Conservation (phyloP, 345 rosid genomes). For the Camelina sativa region DNA sequence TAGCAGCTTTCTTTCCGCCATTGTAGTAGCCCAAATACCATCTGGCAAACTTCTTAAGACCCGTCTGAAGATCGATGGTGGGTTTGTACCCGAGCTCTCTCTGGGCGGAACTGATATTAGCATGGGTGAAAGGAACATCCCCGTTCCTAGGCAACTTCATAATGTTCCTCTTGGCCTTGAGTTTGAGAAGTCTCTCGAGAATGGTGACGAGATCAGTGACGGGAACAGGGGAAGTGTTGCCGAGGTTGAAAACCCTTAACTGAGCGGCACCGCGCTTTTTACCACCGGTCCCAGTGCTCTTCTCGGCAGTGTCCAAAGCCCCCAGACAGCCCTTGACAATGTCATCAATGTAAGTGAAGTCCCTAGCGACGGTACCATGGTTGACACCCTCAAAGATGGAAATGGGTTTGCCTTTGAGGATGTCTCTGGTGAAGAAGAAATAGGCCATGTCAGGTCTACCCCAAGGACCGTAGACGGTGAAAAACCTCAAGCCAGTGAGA, state of each 20-base stretch:
- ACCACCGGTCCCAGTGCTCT: conserved; percentile 92
- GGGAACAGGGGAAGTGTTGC: conserved; percentile 90
- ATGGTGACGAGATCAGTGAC: conserved; percentile 75
- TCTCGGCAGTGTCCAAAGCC: conserved; percentile 83
- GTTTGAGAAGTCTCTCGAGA: conserved; percentile 80
- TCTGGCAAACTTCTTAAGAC: conserved; percentile 88
- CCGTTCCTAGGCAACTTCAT: conserved; percentile 87
- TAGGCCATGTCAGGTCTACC: conserved; percentile 65
- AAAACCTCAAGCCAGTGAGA: conserved; percentile 54
- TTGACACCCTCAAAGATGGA: conserved; percentile 50
- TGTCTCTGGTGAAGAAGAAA: conserved; percentile 59
- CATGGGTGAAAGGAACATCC: conserved; percentile 89
- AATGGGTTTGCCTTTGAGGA: conserved; percentile 53
- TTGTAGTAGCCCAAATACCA: conserved; percentile 83
- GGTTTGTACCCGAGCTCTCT: conserved; percentile 90
- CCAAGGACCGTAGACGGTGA: conserved; percentile 63
- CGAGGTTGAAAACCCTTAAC: conserved; percentile 84
- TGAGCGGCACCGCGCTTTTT: conserved; percentile 88
- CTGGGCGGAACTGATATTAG: conserved; percentile 83
- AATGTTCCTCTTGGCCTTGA: conserved; percentile 77
- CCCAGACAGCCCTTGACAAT: conserved; percentile 90
- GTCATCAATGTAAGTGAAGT: conserved; percentile 74
- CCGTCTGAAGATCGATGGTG: conserved; percentile 80
- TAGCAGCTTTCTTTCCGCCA: conserved; percentile 67
- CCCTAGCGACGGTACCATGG: conserved; percentile 52